Evolutionary conservation across 305 asterid species (phyloP), one percentile per base, ranked within the genome.

Genomic region (Solanum hybrid): DNA sequence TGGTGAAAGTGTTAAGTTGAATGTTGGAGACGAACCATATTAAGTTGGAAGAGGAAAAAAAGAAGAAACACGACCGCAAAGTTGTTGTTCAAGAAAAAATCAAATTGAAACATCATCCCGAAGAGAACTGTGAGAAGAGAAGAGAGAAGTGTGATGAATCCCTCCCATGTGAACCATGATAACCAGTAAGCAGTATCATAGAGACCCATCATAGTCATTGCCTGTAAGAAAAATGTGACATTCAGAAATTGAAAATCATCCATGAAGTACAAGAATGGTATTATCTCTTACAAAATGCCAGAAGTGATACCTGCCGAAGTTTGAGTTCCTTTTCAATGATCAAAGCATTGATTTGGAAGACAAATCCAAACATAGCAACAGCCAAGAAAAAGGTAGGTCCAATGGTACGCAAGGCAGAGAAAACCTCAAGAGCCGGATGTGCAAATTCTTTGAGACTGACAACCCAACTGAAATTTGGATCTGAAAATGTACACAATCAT

Each of bases 151-250:
- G 96, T 92, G 37, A 95, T 90, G 75, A 92, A 75, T 92, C 98
- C 98, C 91, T 96, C 97, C 97, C 98, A 95, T 45, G 97, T 90
- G 90, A 96, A 89, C 98, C 98, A 96, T 37, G 98, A 94, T 87
- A 93, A 88, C 98, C 98, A 97, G 89, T 94, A 97, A n/a, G 98
- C 97, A 57, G 98, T 91, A 94, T 97, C 99, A 91, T 94, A 96
- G 90, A 97, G 98, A 45, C 99, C 99, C 99, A 97, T 97, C 94
- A 97, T 94, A 72, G 96, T 90, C 99, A 97, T 97, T 65, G 97
- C 96, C 99, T 97, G 95, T 86, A 29, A 88, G 90, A 39, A 36
- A 79, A 88, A 89, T 87, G 91, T 68, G 41, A 80, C 41, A 34
- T 73, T 33, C 41, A 88, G 88, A 91, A 37, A 85, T 87, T 76